Conservation (phyloP, 345 rosid genomes). For the Rhizophora mangle region DNA sequence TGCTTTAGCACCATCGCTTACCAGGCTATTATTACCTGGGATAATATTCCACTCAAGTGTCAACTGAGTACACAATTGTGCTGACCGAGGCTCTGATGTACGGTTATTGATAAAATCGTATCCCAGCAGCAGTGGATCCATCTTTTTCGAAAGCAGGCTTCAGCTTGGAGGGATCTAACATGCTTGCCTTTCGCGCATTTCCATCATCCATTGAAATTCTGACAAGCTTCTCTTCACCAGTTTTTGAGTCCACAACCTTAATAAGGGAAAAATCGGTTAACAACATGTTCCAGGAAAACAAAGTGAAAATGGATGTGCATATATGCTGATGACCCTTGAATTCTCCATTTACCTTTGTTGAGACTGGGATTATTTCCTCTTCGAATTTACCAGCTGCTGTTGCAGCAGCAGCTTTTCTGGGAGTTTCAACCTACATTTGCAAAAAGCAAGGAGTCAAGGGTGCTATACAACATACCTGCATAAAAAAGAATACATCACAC, state of each 20-base stretch:
- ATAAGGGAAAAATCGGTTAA: slow-evolving; percentile 18
- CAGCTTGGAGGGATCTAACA: slow-evolving; percentile 64
- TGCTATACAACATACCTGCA: neutral
- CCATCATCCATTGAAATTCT: slow-evolving; percentile 74
- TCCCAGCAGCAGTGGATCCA: slow-evolving; percentile 94
- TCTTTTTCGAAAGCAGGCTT: slow-evolving; percentile 78
- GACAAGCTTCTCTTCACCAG: slow-evolving; percentile 70
- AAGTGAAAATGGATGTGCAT: neutral
- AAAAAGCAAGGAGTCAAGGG: slow-evolving; percentile 21
- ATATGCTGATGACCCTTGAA: slow-evolving; percentile 1
- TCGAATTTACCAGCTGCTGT: slow-evolving; percentile 73
- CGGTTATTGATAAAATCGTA: slow-evolving; percentile 1
- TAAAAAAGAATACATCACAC: slow-evolving; percentile 4
- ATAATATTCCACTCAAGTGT: slow-evolving; percentile 12
- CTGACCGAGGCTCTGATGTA: neutral
- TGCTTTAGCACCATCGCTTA: slow-evolving; percentile 95
- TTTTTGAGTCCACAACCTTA: slow-evolving; percentile 75
- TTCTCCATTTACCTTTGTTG: slow-evolving; percentile 57
- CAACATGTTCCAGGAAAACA: neutral
- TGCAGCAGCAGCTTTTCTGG: slow-evolving; percentile 87
- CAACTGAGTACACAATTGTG: neutral
- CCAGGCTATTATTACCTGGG: slow-evolving; percentile 89
- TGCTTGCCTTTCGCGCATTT: slow-evolving; percentile 61
- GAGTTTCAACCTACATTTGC: slow-evolving; percentile 76
- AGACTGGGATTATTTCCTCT: slow-evolving; percentile 79